Evolutionary conservation across 306 rosid genomes (phyloP), one percentile per base, ranked within the genome.

Genomic region (Citrullus mucosospermus): DNA sequence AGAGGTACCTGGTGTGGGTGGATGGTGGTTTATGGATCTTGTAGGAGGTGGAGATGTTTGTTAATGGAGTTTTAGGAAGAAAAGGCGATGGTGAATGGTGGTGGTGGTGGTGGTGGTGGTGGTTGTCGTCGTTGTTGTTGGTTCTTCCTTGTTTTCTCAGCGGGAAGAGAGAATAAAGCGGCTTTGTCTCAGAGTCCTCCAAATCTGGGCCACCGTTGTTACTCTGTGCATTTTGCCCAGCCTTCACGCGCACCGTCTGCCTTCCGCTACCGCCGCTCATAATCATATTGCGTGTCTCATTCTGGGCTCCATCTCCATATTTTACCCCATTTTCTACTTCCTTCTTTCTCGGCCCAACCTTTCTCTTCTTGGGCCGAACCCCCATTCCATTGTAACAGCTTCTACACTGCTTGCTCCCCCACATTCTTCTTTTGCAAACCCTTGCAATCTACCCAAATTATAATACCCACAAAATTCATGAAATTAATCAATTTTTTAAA

Each of bases 121-220:
- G 3, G 43, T 62, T n/a, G 51, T 67, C 39, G 16, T 65, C 4
- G 43, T 62, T 67, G 51, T 67, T 67, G 16, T 65, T 18, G 57
- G 54, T 48, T 48, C 46, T 28, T 60, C 38, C 3, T 28, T 12
- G 9, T 22, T 0, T 82, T 79, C 75, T 77, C 79, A 83, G 84
- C 87, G 89, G 83, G 59, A 61, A 53, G 84, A 82, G 88, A 75
- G 85, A 36, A 75, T 80, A 78, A 83, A 83, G 82, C 85, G 92
- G 96, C 82, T 79, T 80, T 11, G 79, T 79, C 80, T 72, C 39
- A 57, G 62, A 74, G 50, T 80, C 87, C 92, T 86, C 70, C 82
- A 93, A 93, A 91, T 89, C 87, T 82, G 94, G 91, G 90, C 90
- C 93, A 81, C 90, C 88, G 81, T 81, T 75, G 68, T 30, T 25